These are phyloP conservation scores for Cystofilobasidium macerans DNA, from an alignment of 768 basidiomycete species.

Conservation along the genomic window DNA sequence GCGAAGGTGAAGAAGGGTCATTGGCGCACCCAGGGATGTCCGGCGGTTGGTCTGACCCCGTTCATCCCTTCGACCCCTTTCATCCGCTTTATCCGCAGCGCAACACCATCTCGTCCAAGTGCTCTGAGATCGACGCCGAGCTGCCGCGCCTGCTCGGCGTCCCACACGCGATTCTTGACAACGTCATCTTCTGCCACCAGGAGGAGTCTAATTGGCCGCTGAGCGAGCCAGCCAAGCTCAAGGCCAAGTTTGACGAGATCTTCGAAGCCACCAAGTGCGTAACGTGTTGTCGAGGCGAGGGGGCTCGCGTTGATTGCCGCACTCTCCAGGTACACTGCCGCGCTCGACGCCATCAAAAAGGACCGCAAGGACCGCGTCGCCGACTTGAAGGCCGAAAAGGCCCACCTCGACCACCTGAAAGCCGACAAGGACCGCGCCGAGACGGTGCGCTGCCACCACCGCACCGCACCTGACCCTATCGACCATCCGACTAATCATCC, in stretches of 20 bases:
- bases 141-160: conserved; percentile 89
- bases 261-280: conserved; percentile 89
- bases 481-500: not conserved
- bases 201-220: conserved; percentile 98
- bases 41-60: not conserved
- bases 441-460: conserved; percentile 40
- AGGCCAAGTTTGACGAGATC: conserved; percentile 99
- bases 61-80: not conserved
- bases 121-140: conserved; percentile 89
- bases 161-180: conserved; percentile 94
- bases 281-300: not conserved
- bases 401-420: conserved; percentile 62
- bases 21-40: not conserved
- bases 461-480: not conserved
- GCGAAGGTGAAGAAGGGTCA: conserved; percentile 53
- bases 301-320: not conserved
- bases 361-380: conserved; percentile 81
- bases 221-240: conserved; percentile 74
- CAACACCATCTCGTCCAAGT: conserved; percentile 86
- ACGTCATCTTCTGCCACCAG: conserved; percentile 99
- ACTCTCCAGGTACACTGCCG: conserved; percentile 75
- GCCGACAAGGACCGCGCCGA: conserved; percentile 78
- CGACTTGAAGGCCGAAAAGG: conserved; percentile 87
- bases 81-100: conserved; percentile 45
- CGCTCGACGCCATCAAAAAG: conserved; percentile 77